Evolutionary conservation across 1,284 basidiomycete genomes (phyloP), one percentile per base, ranked within the genome.

Genomic region (Tylopilus sp.): DNA sequence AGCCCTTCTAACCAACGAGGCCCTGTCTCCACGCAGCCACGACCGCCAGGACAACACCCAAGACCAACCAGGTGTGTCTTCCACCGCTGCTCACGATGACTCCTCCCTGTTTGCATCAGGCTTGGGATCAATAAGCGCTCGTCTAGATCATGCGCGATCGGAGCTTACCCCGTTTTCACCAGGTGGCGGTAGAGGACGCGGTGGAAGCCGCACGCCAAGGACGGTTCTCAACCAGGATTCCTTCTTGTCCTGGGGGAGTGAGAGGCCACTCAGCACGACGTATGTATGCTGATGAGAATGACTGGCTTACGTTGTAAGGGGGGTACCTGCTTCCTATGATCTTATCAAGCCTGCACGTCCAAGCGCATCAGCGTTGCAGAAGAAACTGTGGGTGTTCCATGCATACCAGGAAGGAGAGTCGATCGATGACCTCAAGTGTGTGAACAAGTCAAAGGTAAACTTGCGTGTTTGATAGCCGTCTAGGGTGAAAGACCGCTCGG

Each of bases 361-460:
- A 8, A 41, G 23, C 10, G 5, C 29, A 35, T 57, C 13, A 52
- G 45, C 29, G 6, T 13, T 23, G 19, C 13, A 19, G n/a, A n/a
- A 18, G 26, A 47, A 15, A 25, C 36, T 3, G 11, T 31, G 11
- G 15, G 31, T 5, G 10, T 13, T 21, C 8, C 34, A 29, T 4
- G 58, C 67, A 15, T 56, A 84, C 85, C 82, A 85, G 56, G 72
- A 65, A n/a, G 86, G 86, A 3, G 75, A 76, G 59, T 87, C 81
- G 30, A 88, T 51, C 0, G 81, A 77, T 8, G 78, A 57, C 46
- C 86, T 74, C 15, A 76, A 57, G 58, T 89, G 86, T 0, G 84
- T 86, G 68, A 89, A 88, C 59, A 75, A 71, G 49, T 86, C 81
- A 58, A 88, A 89, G 1, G 71, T 66, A 57, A 71, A 83, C 64